Conservation (phyloP, 2,329 filamentous ascomycete species). For the Aureobasidium zeae region DNA sequence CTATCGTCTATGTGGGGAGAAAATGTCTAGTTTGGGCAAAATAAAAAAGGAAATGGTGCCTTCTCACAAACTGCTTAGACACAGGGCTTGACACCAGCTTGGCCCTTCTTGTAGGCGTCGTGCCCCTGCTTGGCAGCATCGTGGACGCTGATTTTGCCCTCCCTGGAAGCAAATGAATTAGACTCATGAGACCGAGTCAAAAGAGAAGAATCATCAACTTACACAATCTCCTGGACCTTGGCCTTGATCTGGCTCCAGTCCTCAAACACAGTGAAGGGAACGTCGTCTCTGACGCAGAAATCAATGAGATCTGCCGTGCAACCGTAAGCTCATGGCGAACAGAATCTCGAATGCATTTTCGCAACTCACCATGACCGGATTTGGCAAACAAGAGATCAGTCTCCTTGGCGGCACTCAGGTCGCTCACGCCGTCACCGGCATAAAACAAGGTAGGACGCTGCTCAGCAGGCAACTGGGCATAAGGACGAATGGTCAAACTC, state of each 20-base stretch:
- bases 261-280: slow-evolving; percentile 81
- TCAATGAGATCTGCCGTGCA: slow-evolving; percentile 64
- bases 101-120: slow-evolving; percentile 38
- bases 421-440: slow-evolving; percentile 87
- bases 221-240: slow-evolving; percentile 64
- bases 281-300: slow-evolving; percentile 74
- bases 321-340: slow-evolving; percentile 14
- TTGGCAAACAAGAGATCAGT: slow-evolving; percentile 92
- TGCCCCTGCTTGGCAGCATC: slow-evolving; percentile 53
- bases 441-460: slow-evolving; percentile 81
- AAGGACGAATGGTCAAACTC: slow-evolving; percentile 80
- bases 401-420: slow-evolving; percentile 83
- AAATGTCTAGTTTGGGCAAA: no score
- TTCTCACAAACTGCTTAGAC: background rate
- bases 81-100: slow-evolving; percentile 28
- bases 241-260: slow-evolving; percentile 72
- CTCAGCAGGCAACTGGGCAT: slow-evolving; percentile 59
- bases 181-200: background rate
- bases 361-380: slow-evolving; percentile 62
- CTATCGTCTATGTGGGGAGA: no score
- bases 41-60: no score
- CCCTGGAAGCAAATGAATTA: slow-evolving; percentile 30
- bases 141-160: slow-evolving; percentile 60
- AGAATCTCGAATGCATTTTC: background rate
- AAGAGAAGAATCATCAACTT: slow-evolving; percentile 19